Conservation (phyloP, 345 rosid genomes). For the Bretschneidera sinensis region DNA sequence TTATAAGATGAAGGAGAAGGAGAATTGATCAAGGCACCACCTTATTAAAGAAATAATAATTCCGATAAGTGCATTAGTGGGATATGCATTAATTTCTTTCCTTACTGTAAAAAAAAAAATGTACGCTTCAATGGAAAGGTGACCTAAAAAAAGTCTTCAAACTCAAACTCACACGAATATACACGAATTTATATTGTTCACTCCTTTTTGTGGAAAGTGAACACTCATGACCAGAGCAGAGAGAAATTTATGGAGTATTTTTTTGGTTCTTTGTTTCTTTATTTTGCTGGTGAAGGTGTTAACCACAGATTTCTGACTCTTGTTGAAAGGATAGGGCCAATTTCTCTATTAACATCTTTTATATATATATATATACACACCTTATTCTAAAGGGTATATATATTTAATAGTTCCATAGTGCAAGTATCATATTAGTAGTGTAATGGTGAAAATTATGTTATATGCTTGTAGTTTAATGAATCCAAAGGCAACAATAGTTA, state of each 20-base stretch:
- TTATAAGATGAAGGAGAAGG: background rate
- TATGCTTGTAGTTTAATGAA: no score
- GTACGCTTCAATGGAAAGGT: constrained; percentile 18
- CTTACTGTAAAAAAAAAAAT: constrained; percentile 1
- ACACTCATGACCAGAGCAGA: background rate
- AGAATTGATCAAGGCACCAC: constrained; percentile 14
- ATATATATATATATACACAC: no score
- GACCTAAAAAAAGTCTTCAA: constrained; percentile 22
- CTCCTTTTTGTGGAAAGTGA: constrained; percentile 17
- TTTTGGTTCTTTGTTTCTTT: background rate
- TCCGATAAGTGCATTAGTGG: constrained; percentile 20
- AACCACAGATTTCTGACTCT: constrained; percentile 1
- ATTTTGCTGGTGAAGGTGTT: constrained; percentile 2
- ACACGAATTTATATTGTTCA: background rate
- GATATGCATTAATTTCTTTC: constrained; percentile 11
- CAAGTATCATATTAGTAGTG: no score
- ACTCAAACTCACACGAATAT: no score
- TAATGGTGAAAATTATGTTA: no score
- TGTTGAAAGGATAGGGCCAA: constrained; percentile 3
- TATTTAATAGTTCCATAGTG: no score
- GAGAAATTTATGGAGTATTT: background rate
- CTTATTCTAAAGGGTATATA: no score
- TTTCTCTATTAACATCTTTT: background rate
- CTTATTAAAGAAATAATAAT: background rate
- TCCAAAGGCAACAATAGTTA: no score